Evolutionary conservation across 1,284 basidiomycete genomes (phyloP).

Genomic region (Coriolopsis trogii): DNA sequence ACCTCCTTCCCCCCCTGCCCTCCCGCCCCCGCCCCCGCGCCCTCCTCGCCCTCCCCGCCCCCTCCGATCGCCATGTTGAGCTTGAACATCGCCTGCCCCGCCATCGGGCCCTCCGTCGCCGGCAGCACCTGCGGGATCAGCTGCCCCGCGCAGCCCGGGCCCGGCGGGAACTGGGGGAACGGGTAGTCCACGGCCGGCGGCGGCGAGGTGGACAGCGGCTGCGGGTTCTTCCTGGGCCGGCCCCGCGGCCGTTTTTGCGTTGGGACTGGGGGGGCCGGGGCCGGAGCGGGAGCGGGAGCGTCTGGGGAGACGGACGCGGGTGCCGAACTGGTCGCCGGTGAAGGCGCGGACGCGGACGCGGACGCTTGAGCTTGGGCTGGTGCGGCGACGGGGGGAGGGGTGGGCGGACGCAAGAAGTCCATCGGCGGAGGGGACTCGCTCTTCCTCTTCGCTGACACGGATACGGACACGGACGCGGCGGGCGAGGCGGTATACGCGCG

Average conservation of each 20-base stretch:
- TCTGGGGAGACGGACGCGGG: background rate
- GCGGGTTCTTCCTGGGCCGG: conserved; percentile 23
- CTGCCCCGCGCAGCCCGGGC: background rate
- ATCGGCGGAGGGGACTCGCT: conserved; percentile 16
- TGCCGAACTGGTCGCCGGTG: no score
- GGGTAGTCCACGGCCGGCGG: background rate
- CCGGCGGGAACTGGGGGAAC: background rate
- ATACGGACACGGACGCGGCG: background rate
- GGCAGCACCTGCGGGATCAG: background rate
- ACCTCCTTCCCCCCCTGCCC: conserved; percentile 20
- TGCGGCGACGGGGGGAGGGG: no score
- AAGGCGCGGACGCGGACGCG: background rate
- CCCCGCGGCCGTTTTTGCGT: conserved; percentile 25
- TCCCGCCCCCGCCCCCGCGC: background rate
- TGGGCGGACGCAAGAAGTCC: conserved; percentile 11
- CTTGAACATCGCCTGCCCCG: conserved; percentile 33
- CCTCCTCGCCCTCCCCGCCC: background rate
- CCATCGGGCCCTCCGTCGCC: conserved; percentile 11
- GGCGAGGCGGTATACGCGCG: background rate
- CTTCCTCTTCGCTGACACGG: background rate
- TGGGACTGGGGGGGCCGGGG: background rate
- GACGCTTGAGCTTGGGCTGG: background rate
- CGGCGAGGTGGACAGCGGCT: conserved; percentile 18
- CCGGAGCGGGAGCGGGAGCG: background rate
- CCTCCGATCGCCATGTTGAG: conserved; percentile 15